Evolutionary conservation across 2,329 filamentous ascomycete species (phyloP).

Genomic region (Exophiala calicioides): DNA sequence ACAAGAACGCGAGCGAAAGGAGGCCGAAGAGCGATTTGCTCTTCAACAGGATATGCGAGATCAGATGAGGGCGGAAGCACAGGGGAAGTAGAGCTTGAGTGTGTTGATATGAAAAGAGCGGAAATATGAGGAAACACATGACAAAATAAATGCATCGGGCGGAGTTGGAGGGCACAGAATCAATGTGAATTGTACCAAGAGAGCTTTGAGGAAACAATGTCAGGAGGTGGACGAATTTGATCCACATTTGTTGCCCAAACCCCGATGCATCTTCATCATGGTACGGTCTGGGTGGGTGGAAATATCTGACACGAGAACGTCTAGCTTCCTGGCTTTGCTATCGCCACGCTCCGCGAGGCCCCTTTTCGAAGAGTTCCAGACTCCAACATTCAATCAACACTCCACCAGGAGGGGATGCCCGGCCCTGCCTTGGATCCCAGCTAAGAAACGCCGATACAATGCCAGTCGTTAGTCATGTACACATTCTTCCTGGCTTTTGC

Average conservation of each 20-base stretch:
- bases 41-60: constrained; percentile 40
- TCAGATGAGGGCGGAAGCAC: constrained; percentile 43
- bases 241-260: too few species aligned
- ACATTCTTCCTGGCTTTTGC: background rate
- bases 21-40: constrained; percentile 40
- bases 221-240: too few species aligned
- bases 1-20: constrained; percentile 40
- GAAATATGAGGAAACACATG: too few species aligned
- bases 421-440: background rate
- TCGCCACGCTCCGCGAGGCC: background rate
- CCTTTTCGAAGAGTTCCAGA: background rate
- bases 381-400: background rate
- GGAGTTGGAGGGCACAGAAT: too few species aligned
- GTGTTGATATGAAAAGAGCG: too few species aligned
- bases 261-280: too few species aligned
- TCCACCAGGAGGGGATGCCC: background rate
- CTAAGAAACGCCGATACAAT: background rate
- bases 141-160: too few species aligned
- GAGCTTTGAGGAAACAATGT: too few species aligned
- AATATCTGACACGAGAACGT: constrained; percentile 1
- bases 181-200: too few species aligned
- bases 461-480: constrained; percentile 1
- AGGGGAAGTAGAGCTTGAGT: constrained; percentile 8
- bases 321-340: background rate
- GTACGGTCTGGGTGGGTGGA: too few species aligned